Conservation (phyloP, 106 monocot genomes). For the Hemerocallis citrina region DNA sequence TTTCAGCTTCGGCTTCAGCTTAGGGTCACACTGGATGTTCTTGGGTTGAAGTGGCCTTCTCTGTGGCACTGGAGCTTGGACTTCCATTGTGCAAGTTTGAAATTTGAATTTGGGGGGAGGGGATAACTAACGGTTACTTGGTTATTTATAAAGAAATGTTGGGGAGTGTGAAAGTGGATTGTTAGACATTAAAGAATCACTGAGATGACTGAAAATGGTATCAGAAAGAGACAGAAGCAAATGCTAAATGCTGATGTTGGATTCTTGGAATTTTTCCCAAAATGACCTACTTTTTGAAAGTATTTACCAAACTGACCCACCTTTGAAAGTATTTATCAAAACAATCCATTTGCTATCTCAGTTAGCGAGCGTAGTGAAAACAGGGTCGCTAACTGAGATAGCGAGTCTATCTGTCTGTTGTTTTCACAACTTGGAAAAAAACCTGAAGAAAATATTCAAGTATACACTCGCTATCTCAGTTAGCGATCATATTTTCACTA, state of each 20-base stretch:
- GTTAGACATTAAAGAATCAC: background rate
- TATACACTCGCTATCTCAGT: too few species aligned
- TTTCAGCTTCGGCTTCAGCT: background rate
- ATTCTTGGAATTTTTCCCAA: too few species aligned
- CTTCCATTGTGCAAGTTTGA: background rate
- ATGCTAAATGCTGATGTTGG: background rate
- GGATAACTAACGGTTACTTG: background rate
- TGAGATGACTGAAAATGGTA: background rate
- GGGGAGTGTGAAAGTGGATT: background rate
- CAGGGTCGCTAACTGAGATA: too few species aligned
- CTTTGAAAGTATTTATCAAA: too few species aligned
- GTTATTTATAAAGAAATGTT: background rate
- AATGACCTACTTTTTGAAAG: too few species aligned
- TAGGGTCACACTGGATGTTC: background rate
- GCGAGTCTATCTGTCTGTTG: too few species aligned
- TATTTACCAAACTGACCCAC: too few species aligned
- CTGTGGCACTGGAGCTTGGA: background rate
- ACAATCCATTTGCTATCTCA: too few species aligned
- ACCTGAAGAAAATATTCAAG: too few species aligned
- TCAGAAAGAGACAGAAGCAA: background rate
- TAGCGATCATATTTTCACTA: too few species aligned
- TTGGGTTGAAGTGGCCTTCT: constrained; percentile 20
- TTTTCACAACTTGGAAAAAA: too few species aligned
- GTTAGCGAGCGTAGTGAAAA: too few species aligned
- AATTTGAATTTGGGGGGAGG: background rate